Percentiles rank a stretch among this genome's conserved stretches.
Conservation (phyloP, 805 yeast genomes). For the Starmerella floricola region DNA sequence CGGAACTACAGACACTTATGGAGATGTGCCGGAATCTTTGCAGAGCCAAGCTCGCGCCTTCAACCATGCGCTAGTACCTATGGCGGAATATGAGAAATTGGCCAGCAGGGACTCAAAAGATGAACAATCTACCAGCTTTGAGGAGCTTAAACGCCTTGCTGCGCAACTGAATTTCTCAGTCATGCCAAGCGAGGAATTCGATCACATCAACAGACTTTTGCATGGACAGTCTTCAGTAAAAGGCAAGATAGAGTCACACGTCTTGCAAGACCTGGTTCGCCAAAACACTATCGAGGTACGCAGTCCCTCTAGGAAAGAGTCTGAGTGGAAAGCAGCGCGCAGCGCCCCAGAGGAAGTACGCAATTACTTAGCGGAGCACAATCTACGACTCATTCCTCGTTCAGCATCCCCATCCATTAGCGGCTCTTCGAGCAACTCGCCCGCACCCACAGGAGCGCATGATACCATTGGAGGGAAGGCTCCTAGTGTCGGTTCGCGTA, state of each 20-base stretch:
- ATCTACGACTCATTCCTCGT: not conserved
- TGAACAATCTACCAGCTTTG: not conserved
- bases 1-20: too few species aligned
- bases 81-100: slow-evolving; percentile 6
- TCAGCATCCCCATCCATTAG: too few species aligned
- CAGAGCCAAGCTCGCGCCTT: slow-evolving; percentile 5
- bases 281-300: not conserved
- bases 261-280: slow-evolving; percentile 3
- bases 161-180: not conserved
- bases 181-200: slow-evolving; percentile 5
- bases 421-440: too few species aligned
- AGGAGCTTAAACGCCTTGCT: slow-evolving; percentile 4
- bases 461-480: too few species aligned
- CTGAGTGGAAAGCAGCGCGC: not conserved
- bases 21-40: not conserved
- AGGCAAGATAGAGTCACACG: slow-evolving; percentile 1
- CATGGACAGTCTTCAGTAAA: not conserved
- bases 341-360: not conserved
- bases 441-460: too few species aligned
- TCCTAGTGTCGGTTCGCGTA: not conserved
- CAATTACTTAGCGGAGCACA: not conserved
- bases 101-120: not conserved
- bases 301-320: not conserved
- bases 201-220: slow-evolving; percentile 4
- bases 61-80: slow-evolving; percentile 8